These are phyloP conservation scores for Saccharomycopsis hybrid DNA, from an alignment of 1,139 yeast genomes.

Conservation along the genomic window DNA sequence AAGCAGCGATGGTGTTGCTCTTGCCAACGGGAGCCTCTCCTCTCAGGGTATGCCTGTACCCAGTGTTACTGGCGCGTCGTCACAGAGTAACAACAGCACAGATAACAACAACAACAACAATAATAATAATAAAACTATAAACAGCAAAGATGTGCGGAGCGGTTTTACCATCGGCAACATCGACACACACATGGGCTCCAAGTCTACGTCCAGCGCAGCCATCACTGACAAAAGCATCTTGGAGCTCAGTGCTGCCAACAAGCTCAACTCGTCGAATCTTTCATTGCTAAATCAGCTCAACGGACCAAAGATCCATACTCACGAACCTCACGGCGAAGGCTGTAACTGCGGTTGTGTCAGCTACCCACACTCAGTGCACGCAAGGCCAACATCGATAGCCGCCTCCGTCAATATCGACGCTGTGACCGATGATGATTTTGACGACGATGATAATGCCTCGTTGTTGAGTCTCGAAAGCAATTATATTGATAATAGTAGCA, in stretches of 20 bases:
- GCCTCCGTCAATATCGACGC: constrained; percentile 54
- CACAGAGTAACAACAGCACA: too few species aligned
- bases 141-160: neutral
- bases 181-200: neutral
- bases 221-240: neutral
- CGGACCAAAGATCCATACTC: constrained; percentile 23
- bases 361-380: constrained; percentile 50
- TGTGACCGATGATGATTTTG: constrained; percentile 42
- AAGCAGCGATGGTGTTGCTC: neutral
- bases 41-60: neutral
- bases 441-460: constrained; percentile 21
- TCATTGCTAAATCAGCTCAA: constrained; percentile 11
- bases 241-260: constrained; percentile 1
- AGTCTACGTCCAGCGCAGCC: neutral
- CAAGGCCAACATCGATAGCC: constrained; percentile 58
- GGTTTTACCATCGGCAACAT: neutral
- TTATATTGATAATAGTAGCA: neutral
- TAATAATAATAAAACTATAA: neutral
- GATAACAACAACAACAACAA: neutral
- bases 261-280: constrained; percentile 15
- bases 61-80: too few species aligned
- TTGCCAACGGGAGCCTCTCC: neutral
- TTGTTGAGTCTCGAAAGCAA: constrained; percentile 14
- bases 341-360: constrained; percentile 47
- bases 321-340: constrained; percentile 44